Conservation (phyloP, 768 basidiomycete genomes). For the Serendipita sp. region DNA sequence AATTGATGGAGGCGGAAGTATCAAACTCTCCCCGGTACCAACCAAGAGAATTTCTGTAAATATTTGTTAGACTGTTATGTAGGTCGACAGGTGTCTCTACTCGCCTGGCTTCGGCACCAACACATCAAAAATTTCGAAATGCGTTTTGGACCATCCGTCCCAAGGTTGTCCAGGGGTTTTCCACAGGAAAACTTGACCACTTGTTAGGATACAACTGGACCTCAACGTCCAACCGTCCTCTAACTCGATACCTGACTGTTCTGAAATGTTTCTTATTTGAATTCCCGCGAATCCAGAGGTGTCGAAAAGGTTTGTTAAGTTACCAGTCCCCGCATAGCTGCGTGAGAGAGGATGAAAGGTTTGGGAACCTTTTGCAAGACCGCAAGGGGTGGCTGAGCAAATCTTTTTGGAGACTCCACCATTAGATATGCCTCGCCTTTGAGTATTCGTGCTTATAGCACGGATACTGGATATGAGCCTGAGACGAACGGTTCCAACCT, state of each 20-base stretch:
- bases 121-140: conserved; percentile 66
- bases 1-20: conserved; percentile 52
- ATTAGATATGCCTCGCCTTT: no score
- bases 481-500: not conserved
- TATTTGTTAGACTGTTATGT: not conserved
- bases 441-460: no score
- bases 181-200: conserved; percentile 82
- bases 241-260: conserved; percentile 41
- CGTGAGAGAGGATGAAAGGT: no score
- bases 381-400: no score
- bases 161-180: conserved; percentile 41
- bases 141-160: conserved; percentile 50
- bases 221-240: conserved; percentile 65
- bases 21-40: conserved; percentile 62
- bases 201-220: conserved; percentile 66
- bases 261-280: not conserved
- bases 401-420: no score
- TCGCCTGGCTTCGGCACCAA: conserved; percentile 75
- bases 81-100: conserved; percentile 14
- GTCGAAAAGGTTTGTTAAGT: not conserved
- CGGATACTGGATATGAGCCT: no score
- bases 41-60: conserved; percentile 69
- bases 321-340: not conserved
- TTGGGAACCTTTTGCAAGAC: no score
- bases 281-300: not conserved